These are phyloP conservation scores for Rubia peregrina DNA, from an alignment of 305 asterid genomes.

Conservation along the genomic window DNA sequence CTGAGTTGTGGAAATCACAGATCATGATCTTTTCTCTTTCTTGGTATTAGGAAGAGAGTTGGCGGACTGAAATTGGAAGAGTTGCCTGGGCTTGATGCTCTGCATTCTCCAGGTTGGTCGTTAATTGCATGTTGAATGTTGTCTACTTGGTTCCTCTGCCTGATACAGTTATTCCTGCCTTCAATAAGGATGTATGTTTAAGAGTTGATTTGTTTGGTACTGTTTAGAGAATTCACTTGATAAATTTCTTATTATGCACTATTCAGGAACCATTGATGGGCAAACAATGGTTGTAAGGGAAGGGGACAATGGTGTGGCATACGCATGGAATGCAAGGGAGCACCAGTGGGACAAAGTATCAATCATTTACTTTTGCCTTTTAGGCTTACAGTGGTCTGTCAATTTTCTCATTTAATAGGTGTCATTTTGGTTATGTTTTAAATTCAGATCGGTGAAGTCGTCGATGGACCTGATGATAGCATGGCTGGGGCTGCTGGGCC, in stretches of 20 bases:
- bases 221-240: background rate
- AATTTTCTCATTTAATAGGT: background rate
- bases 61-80: slow-evolving; percentile 93
- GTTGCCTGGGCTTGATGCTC: slow-evolving; percentile 78
- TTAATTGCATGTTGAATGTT: slow-evolving; percentile 12
- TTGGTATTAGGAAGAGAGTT: slow-evolving; percentile 68
- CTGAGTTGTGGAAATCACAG: background rate
- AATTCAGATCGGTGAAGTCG: slow-evolving; percentile 90
- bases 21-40: background rate
- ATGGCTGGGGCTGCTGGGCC: slow-evolving; percentile 42
- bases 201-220: background rate
- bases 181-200: background rate
- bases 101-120: slow-evolving; percentile 69
- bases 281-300: slow-evolving; percentile 90
- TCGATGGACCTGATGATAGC: slow-evolving; percentile 87
- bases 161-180: slow-evolving; percentile 2
- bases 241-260: slow-evolving; percentile 27
- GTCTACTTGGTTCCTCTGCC: slow-evolving; percentile 9
- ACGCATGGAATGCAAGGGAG: slow-evolving; percentile 83
- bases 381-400: background rate
- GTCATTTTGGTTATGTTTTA: background rate
- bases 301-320: slow-evolving; percentile 98
- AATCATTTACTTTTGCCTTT: background rate
- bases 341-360: slow-evolving; percentile 89
- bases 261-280: slow-evolving; percentile 83